Conservation (phyloP, 1,139 yeast genomes). For the Waltiozyma sp. region DNA sequence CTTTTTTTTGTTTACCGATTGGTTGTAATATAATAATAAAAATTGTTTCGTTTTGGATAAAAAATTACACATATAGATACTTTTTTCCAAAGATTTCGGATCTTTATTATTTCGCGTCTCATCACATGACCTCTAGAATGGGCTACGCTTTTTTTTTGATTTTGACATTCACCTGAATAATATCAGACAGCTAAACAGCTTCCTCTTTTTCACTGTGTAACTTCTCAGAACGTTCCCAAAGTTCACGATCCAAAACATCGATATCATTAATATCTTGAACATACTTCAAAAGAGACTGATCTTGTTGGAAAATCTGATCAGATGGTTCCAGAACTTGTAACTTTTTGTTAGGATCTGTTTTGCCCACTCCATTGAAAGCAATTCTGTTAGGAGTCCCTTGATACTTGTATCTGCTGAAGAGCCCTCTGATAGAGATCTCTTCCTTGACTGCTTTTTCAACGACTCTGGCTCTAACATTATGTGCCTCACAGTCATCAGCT, state of each 20-base stretch:
- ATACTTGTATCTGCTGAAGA: background rate
- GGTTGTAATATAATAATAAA: too few species aligned
- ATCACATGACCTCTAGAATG: too few species aligned
- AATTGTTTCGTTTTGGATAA: too few species aligned
- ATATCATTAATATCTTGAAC: background rate
- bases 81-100: too few species aligned
- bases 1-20: too few species aligned
- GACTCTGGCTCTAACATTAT: slow-evolving; percentile 29
- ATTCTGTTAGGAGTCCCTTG: slow-evolving; percentile 1
- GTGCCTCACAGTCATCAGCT: slow-evolving; percentile 35
- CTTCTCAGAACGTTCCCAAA: background rate
- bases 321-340: background rate
- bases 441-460: slow-evolving; percentile 26
- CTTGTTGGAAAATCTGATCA: background rate
- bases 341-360: background rate
- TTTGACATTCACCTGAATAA: too few species aligned
- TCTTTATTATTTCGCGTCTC: too few species aligned
- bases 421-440: slow-evolving; percentile 6
- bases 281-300: background rate
- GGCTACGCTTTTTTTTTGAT: too few species aligned
- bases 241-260: background rate
- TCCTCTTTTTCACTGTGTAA: background rate
- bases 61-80: too few species aligned
- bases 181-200: too few species aligned
- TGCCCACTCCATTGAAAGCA: slow-evolving; percentile 1